These are phyloP conservation scores for Septoria linicola DNA, from an alignment of 2,329 filamentous ascomycete species.

Conservation along the genomic window DNA sequence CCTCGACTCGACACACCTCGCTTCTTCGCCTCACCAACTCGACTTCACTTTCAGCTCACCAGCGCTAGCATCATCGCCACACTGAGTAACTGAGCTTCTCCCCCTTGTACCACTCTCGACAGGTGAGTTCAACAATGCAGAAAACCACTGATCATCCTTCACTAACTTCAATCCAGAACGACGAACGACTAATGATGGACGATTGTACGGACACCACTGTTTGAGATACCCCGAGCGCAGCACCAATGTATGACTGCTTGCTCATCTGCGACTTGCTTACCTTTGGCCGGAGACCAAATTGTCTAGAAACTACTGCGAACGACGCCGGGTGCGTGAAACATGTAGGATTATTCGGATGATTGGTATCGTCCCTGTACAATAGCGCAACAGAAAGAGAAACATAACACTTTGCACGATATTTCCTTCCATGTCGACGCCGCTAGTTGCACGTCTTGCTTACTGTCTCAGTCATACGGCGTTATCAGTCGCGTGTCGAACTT, in stretches of 20 bases:
- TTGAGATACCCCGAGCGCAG: slow-evolving; percentile 12
- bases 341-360: slow-evolving; percentile 8
- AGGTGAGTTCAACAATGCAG: background rate
- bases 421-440: too few species aligned
- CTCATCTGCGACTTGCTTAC: slow-evolving; percentile 8
- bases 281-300: background rate
- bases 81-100: too few species aligned
- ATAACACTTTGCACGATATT: too few species aligned
- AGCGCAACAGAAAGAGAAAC: too few species aligned
- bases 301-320: slow-evolving; percentile 7
- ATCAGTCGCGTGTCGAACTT: slow-evolving; percentile 12
- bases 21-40: too few species aligned
- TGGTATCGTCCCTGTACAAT: background rate
- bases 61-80: too few species aligned
- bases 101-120: slow-evolving; percentile 3
- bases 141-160: background rate
- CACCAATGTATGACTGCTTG: slow-evolving; percentile 6
- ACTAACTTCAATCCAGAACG: background rate
- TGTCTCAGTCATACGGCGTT: slow-evolving; percentile 4
- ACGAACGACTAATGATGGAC: slow-evolving; percentile 10
- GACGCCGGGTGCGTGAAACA: slow-evolving; percentile 1
- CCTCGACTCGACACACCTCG: background rate
- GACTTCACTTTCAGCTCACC: too few species aligned
- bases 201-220: slow-evolving; percentile 12
- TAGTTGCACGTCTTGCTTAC: too few species aligned